Evolutionary conservation across 345 rosid genomes (phyloP).

Genomic region (Arabis hirsuta): DNA sequence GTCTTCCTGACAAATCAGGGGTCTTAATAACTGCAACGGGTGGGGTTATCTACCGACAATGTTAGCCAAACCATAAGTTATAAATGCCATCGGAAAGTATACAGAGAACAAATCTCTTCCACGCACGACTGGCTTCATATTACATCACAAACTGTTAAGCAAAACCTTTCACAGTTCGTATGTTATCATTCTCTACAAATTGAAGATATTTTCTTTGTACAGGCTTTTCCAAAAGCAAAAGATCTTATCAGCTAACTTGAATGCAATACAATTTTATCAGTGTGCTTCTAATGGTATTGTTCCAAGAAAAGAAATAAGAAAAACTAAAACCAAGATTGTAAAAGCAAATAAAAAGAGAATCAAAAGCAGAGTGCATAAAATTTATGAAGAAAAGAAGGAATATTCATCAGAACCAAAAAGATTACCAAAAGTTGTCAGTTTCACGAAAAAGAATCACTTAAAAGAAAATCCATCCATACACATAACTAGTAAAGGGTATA

Average conservation of each 20-base stretch:
- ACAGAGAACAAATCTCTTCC: not conserved
- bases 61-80: not conserved
- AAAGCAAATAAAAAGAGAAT: not conserved
- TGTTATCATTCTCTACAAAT: not conserved
- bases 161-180: not conserved
- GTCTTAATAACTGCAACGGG: not conserved
- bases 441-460: no score
- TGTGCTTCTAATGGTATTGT: constrained; percentile 1
- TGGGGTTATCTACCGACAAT: not conserved
- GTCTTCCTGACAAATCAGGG: constrained; percentile 6
- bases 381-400: not conserved
- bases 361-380: not conserved
- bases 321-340: constrained; percentile 1
- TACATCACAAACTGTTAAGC: not conserved
- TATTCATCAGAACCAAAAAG: not conserved
- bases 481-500: no score
- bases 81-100: not conserved
- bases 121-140: not conserved
- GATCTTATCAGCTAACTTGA: not conserved
- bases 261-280: not conserved
- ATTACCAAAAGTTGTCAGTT: not conserved
- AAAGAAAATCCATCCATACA: not conserved
- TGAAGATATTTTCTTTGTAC: not conserved
- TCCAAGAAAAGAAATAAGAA: not conserved
- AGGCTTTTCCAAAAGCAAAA: not conserved